These are phyloP conservation scores for Tricladium varicosporioides DNA, from an alignment of 2,329 filamentous ascomycete genomes.

Conservation along the genomic window DNA sequence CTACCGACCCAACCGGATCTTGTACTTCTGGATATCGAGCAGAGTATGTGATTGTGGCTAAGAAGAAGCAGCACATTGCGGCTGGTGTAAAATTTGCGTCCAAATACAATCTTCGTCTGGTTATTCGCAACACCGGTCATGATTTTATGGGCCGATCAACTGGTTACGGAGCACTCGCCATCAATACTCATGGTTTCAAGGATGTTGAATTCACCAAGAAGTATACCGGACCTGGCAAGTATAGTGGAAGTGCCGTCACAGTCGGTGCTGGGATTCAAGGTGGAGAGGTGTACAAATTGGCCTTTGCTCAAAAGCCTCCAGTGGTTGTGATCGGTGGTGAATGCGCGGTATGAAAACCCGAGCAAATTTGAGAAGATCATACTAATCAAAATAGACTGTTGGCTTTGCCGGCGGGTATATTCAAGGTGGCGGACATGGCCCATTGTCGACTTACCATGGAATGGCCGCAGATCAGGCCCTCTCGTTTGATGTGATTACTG, in stretches of 20 bases:
- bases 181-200: slow-evolving; percentile 48
- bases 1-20: background rate
- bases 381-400: slow-evolving; percentile 39
- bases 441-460: slow-evolving; percentile 50
- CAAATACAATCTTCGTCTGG: slow-evolving; percentile 31
- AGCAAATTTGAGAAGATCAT: slow-evolving; percentile 45
- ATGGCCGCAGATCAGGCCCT: slow-evolving; percentile 58
- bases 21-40: slow-evolving; percentile 1
- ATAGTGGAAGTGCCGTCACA: slow-evolving; percentile 35
- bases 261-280: slow-evolving; percentile 42
- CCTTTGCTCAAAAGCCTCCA: slow-evolving; percentile 23
- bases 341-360: slow-evolving; percentile 2
- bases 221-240: slow-evolving; percentile 30
- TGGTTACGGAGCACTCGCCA: slow-evolving; percentile 42
- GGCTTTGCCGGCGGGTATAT: slow-evolving; percentile 45
- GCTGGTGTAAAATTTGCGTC: slow-evolving; percentile 34
- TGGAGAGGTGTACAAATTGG: slow-evolving; percentile 41
- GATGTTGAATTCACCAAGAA: slow-evolving; percentile 36
- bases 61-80: slow-evolving; percentile 10
- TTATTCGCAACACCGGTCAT: slow-evolving; percentile 43
- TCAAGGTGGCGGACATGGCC: slow-evolving; percentile 58
- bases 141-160: slow-evolving; percentile 45
- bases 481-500: slow-evolving; percentile 18
- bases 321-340: slow-evolving; percentile 4
- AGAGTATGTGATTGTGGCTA: slow-evolving; percentile 24